Evolutionary conservation across 148 eudicot genomes (phyloP), one percentile per base, ranked within the genome.

Genomic region (Beta vulgaris): DNA sequence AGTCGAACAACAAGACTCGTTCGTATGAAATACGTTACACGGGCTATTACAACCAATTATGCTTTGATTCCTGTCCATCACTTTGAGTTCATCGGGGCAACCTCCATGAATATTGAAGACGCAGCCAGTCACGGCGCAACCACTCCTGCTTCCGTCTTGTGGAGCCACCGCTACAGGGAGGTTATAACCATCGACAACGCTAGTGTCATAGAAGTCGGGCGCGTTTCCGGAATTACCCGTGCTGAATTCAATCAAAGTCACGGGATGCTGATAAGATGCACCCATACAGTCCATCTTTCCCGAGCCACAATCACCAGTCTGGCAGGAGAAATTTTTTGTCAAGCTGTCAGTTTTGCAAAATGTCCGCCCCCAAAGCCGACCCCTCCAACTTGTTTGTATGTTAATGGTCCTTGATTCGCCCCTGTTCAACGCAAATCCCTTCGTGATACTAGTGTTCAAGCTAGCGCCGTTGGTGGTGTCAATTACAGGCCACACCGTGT

Each of bases 131-230:
- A 21, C 49, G 1, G 73, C 74, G 57, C 95, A 90, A 36, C 68
- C 61, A 34, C 9, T 51, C 6, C 86, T 85, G 0, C 58, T 25
- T 0, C 86, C 91, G 3, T 86, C 91, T 9, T 77, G 67, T 0
- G 95, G 90, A 1, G 46, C 82, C 40, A 88, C 86, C 37, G 81
- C 65, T 74, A 90, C 76, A 3, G 95, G 87, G 13, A 90, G 82
- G 71, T 88, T 90, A 81, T 88, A 90, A 48, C 95, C 95, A 70
- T 82, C 82, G 39, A 90, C 85, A 13, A 90, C 72, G 76, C 90
- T 87, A 26, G 88, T 86, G 12, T 67, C 72, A 7, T 75, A 75
- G 7, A n/a, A n/a, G 48, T 65, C 48, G 0, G n/a, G n/a, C n/a
- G n/a, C n/a, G n/a, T n/a, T n/a, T n/a, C n/a, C n/a, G n/a, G n/a